Base-by-base conservation (phyloP, 176 grass and related monocot species). In the Avena insularis region DNA sequence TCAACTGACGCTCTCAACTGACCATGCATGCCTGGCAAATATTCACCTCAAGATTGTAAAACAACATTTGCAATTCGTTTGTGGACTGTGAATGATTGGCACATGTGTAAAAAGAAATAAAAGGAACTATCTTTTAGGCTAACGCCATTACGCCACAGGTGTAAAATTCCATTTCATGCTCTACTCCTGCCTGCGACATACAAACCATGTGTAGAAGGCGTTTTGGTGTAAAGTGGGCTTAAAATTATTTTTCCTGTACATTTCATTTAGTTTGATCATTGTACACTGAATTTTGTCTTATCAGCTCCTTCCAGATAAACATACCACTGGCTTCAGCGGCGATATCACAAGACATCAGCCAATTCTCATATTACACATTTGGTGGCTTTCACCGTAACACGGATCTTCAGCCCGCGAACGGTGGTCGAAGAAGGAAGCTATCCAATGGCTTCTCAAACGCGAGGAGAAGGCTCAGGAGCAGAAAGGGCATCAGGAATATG, bases 401-500 rank as follows among this genome's bases (percentile, higher is more conserved):
- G 7, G 8, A 20, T 11, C 45, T 64, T 75, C 58, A 81, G 58
- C 49, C 80, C 10, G 75, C 4, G 14, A 64, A 45, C 11, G 33
- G 47, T 50, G 85, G 61, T 70, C 83, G 83, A 68, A 84, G 83
- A 76, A 93, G 75, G 33, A 91, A 75, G 43, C 58, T 77, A 7
- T 90, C 79, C 75, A 87, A 69, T 25, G 85, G 82, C 77, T 86
- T 93, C 50, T 91, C 91, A 63, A 90, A 88, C 20, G 88, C 78
- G 49, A 88, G 63, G 72, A 91, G 83, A 81, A 94, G 12, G 36
- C 83, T 91, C 62, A 91, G 21, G 82, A 91, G 12, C 31, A 94
- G 80, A 55, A 93, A 88, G 31, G 89, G 92, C 83, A 91, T 63
- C 29, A 89, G 56, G 66, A 91, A 89, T 49, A 91, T 21, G 55